A percentile compares a stretch with the other conserved stretches of the same genome.
Evolutionary conservation across 108 stramenopile genomes (phyloP).

Genomic region (Aureococcus anophagefferens): DNA sequence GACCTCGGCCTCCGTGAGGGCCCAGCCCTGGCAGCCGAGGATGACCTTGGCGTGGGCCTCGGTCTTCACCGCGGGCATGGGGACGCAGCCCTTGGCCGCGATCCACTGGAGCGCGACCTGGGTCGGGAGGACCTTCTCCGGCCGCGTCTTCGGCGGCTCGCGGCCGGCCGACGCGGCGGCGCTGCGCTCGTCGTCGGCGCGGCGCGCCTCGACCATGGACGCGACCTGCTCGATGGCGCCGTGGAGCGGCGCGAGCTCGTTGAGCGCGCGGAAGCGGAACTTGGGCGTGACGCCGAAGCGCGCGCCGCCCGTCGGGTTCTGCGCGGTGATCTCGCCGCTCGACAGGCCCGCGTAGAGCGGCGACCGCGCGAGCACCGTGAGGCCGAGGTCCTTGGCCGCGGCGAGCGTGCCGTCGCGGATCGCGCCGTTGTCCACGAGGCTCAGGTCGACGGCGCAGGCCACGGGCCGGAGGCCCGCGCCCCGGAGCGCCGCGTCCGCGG

Average conservation of each 20-base stretch:
- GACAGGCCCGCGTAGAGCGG: background rate
- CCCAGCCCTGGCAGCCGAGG: constrained; percentile 69
- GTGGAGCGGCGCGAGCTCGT: background rate
- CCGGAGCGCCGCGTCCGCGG: background rate
- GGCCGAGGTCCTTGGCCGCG: constrained; percentile 3
- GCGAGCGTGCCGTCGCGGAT: constrained; percentile 9
- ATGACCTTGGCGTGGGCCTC: constrained; percentile 58
- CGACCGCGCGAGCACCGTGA: background rate
- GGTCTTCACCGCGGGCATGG: constrained; percentile 59
- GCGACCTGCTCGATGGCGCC: constrained; percentile 3
- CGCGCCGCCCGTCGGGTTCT: constrained; percentile 7
- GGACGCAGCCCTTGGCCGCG: constrained; percentile 69
- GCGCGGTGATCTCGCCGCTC: constrained; percentile 5
- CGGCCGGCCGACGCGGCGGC: background rate
- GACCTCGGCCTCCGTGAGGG: constrained; percentile 64
- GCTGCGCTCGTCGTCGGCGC: background rate
- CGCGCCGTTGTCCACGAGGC: background rate
- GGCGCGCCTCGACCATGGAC: background rate
- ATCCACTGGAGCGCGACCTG: constrained; percentile 76
- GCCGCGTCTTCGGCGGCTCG: background rate
- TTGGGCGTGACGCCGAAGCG: constrained; percentile 1
- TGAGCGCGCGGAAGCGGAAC: background rate
- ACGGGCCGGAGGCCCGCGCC: background rate
- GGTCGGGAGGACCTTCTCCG: constrained; percentile 46
- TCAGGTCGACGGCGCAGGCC: background rate